Base-by-base conservation (phyloP, 2,329 filamentous ascomycete species). In the Pezicula neosporulosa region DNA sequence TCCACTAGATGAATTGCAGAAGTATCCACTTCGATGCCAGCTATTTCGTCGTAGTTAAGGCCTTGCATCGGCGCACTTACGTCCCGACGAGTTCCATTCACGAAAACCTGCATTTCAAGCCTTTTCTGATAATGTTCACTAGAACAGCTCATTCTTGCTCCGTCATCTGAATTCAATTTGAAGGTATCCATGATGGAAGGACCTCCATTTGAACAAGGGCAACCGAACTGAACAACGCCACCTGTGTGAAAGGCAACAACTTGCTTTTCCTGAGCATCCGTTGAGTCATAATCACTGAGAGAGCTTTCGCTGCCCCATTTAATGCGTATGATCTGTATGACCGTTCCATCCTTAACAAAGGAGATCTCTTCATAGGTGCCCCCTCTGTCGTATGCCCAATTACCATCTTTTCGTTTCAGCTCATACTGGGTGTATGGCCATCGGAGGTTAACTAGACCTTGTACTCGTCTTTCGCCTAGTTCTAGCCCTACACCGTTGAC, bases 391-490 rank as follows among this genome's bases (percentile, higher is more conserved):
- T 33, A 33, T 13, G 54, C 53, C 19, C 18, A 42, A 10, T 49
- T 28, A 10, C 43, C 48, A 19, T 42, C 21, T 21, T 48, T 55
- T 6, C 50, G 41, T 37, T 50, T 48, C 13, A 60, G 44, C 4
- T 51, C 52, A 44, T 58, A 55, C 30, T 55, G 47, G 12, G 49
- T 55, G 36, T 56, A 60, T 2, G 58, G 58, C 58, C 58, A 60
- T 27, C 55, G 52, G n/a, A 55, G 44, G 43, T 60, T 60, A 1
- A 57, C 44, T 16, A 53, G 51, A 10, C 58, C 58, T 42, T 60
- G 58, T 4, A 46, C 54, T 10, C 47, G 42, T 36, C 37, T 48
- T 33, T 53, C 49, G 12, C 58, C 58, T 18, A 59, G 39, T 42
- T 57, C 51, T 37, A 56, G 27, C n/a, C 51, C 47, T 4, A 48